Conservation (phyloP, 73 alveolate genomes). For the Stentor roeselii region DNA sequence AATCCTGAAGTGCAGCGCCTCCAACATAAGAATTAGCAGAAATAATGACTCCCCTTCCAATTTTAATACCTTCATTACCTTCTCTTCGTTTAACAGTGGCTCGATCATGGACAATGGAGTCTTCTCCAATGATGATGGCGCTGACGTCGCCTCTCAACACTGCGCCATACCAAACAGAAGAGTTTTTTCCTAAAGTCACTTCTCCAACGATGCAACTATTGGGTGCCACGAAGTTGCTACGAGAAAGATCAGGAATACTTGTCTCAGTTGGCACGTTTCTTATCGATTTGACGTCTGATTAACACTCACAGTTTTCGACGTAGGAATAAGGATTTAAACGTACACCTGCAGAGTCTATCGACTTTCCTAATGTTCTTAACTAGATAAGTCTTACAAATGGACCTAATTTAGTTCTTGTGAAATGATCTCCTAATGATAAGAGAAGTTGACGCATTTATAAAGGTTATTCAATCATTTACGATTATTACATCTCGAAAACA, state of each 20-base stretch:
- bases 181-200: slow-evolving; percentile 44
- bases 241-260: slow-evolving; percentile 29
- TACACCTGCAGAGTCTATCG: neutral
- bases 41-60: slow-evolving; percentile 52
- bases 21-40: slow-evolving; percentile 54
- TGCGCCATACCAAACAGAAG: slow-evolving; percentile 61
- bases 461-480: too few species aligned
- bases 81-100: slow-evolving; percentile 23
- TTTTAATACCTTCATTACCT: slow-evolving; percentile 16
- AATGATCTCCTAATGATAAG: slow-evolving; percentile 18
- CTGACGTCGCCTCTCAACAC: slow-evolving; percentile 48
- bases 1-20: slow-evolving; percentile 43
- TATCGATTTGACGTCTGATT: slow-evolving; percentile 23
- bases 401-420: slow-evolving; percentile 1
- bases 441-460: slow-evolving; percentile 8
- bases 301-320: slow-evolving; percentile 13
- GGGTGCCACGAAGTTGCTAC: slow-evolving; percentile 61
- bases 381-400: slow-evolving; percentile 15
- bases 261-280: slow-evolving; percentile 20
- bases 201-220: slow-evolving; percentile 57
- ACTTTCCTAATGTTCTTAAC: neutral
- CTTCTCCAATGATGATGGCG: slow-evolving; percentile 46
- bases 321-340: neutral
- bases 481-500: neutral
- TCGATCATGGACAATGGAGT: slow-evolving; percentile 44